Evolutionary conservation across 148 eudicot species (phyloP).

Genomic region (Beta vulgaris): DNA sequence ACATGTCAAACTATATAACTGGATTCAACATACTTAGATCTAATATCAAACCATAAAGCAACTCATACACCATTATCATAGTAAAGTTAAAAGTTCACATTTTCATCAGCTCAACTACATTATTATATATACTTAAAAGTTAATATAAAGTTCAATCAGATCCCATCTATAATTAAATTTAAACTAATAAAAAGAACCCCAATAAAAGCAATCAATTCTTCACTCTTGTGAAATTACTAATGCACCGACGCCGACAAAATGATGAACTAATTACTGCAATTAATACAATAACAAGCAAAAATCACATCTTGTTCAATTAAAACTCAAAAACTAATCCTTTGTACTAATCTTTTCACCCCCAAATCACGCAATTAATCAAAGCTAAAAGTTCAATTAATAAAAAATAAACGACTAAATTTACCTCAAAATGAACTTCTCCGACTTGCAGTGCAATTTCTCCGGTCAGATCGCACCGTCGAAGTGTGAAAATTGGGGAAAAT

Average conservation of each 20-base stretch:
- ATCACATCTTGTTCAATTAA: conserved; percentile 18
- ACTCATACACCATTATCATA: not conserved
- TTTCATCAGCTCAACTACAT: not conserved
- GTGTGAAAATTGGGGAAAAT: conserved; percentile 8
- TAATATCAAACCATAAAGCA: not conserved
- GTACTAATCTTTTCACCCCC: too few species aligned
- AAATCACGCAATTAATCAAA: conserved; percentile 20
- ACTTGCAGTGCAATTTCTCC: not conserved
- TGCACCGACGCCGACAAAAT: conserved; percentile 7
- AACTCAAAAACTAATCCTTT: not conserved
- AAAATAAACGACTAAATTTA: not conserved
- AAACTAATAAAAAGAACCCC: not conserved
- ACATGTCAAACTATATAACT: not conserved
- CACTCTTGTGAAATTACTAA: not conserved
- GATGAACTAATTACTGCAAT: not conserved
- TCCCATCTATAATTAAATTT: conserved; percentile 1
- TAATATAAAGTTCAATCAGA: conserved; percentile 12
- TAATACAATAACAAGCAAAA: conserved; percentile 1
- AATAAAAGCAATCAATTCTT: not conserved
- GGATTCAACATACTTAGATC: not conserved
- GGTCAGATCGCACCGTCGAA: conserved; percentile 24
- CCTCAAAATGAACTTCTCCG: conserved; percentile 6
- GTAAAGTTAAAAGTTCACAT: not conserved
- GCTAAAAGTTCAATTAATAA: not conserved
- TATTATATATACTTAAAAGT: conserved; percentile 1